Evolutionary conservation across 2,329 filamentous ascomycete genomes (phyloP), one percentile per base, ranked within the genome.

Genomic region (Atkinsonella hypoxylon): DNA sequence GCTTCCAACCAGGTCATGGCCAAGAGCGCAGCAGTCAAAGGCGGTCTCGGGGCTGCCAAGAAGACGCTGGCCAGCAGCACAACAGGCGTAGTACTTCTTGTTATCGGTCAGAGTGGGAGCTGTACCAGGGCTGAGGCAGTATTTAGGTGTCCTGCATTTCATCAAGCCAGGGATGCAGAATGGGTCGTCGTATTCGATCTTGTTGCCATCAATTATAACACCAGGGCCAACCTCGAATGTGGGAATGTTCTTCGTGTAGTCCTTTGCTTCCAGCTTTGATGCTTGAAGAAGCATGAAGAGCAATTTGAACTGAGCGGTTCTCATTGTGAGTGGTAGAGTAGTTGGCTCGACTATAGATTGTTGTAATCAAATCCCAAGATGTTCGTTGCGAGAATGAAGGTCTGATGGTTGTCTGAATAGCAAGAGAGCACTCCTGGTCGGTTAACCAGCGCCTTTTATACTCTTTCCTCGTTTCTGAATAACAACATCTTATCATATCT

Each of bases 11-110:
- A 58, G 38, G 22, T 55, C 55, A 36, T 57, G 56, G 18, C 54
- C 56, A 5, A 30, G 48, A 22, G 53, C 56, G 46, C 55, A 58
- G 51, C 56, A 58, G 47, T 58, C 49, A 22, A 56, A 57, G 10
- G 47, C 54, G 4, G 55, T 56, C 26, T 53, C 52, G 7, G 50
- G 48, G 32, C 47, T 50, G 30, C 55, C 55, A 30, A 53, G 51
- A 15, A 57, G 52, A n/a, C 31, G 41, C 40, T 54, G 47, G 8
- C 50, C 52, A 1, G 30, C 31, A 2, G 39, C 20, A 30, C 55
- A 54, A 47, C 54, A 57, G 2, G 51, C 51, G 26, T 51, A 53
- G 41, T 44, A 53, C 46, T 51, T 52, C 48, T 55, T 50, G 51
- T 59, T 39, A 20, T 52, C 42, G 15, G 38, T 50, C 39, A 55